A percentile compares a stretch with the other conserved stretches of the same genome.
Evolutionary conservation across 257 asterid genomes (phyloP).

Genomic region (Solanum dulcamara): DNA sequence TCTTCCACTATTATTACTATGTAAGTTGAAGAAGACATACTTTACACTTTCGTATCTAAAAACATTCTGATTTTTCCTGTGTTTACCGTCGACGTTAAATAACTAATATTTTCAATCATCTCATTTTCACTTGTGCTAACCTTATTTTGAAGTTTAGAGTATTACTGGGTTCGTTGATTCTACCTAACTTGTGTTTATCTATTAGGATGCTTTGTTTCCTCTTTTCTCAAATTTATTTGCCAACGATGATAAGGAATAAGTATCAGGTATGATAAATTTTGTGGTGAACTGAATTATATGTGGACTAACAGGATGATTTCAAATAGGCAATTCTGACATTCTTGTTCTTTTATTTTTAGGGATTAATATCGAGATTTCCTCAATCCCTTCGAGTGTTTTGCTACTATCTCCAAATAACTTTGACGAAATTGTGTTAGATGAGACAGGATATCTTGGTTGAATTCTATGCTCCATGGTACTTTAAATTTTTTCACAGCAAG

Average conservation of each 20-base stretch:
- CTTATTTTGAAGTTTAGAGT: neutral
- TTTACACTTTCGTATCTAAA: neutral
- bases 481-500: neutral
- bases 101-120: neutral
- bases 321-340: neutral
- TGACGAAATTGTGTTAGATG: constrained; percentile 64
- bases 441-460: constrained; percentile 76
- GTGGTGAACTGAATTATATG: neutral
- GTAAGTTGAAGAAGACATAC: neutral
- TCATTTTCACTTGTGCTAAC: neutral
- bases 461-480: constrained; percentile 92
- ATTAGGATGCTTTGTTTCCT: neutral
- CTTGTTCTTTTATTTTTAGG: constrained; percentile 24
- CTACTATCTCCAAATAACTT: constrained; percentile 51
- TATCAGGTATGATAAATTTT: neutral
- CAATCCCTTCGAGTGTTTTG: neutral
- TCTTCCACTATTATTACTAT: neutral
- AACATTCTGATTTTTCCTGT: neutral
- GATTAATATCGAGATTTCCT: constrained; percentile 26
- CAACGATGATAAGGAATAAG: neutral
- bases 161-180: neutral
- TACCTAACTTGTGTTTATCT: neutral
- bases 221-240: neutral
- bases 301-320: neutral
- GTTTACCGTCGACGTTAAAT: neutral